These are phyloP conservation scores for Apiospora phragmitis DNA, from an alignment of 2,329 filamentous ascomycete genomes.

Conservation along the genomic window DNA sequence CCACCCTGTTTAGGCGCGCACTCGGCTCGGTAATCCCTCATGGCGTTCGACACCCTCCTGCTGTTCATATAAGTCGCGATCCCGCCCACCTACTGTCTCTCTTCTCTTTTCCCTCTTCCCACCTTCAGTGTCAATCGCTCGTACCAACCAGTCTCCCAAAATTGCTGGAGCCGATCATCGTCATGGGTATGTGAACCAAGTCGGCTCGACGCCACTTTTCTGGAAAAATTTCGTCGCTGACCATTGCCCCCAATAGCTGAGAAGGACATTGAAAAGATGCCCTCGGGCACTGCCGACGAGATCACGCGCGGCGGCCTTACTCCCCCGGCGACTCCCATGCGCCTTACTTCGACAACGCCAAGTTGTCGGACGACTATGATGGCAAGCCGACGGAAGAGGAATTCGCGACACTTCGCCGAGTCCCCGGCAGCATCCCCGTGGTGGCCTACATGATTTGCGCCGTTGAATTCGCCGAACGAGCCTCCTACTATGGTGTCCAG, in stretches of 20 bases:
- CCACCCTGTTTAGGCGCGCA: not conserved
- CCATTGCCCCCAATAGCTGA: not conserved
- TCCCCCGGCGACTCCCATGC: constrained; percentile 20
- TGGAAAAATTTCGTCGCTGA: not conserved
- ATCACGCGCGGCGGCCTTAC: not conserved
- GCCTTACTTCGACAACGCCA: constrained; percentile 25
- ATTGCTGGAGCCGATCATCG: not conserved
- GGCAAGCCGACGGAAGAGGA: constrained; percentile 49
- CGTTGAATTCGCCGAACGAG: constrained; percentile 62
- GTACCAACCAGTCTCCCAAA: not conserved
- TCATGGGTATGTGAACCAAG: not conserved
- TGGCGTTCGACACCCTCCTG: not conserved
- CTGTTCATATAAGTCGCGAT: constrained; percentile 1
- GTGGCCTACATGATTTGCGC: constrained; percentile 58
- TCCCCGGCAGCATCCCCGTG: constrained; percentile 50
- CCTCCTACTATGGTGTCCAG: constrained; percentile 59
- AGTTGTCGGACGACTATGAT: constrained; percentile 30
- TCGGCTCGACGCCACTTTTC: not conserved
- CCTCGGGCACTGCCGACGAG: not conserved
- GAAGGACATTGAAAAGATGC: constrained; percentile 6
- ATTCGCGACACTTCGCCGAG: constrained; percentile 33
- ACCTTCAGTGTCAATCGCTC: not conserved
- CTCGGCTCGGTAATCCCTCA: not conserved
- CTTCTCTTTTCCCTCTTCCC: not conserved
- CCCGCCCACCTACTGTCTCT: not conserved